Base-by-base conservation (phyloP, 805 yeast genomes). In the Candida palmyrensis region DNA sequence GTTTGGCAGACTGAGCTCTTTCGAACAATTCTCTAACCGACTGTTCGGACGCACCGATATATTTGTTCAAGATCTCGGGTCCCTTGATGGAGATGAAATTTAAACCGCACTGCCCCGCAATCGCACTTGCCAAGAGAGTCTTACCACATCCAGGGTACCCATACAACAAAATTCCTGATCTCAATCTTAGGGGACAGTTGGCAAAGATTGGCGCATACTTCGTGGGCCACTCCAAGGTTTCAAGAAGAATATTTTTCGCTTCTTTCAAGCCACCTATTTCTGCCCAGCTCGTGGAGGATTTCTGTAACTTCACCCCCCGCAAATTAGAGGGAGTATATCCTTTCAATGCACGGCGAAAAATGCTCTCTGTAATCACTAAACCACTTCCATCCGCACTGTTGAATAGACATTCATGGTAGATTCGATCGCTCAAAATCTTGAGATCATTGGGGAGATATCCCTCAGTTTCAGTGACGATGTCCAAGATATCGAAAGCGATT, bases 111-210 rank as follows among this genome's bases (percentile, higher is more conserved):
- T 89, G 92, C 1, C 87, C 80, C 2, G 96, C 95, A 32, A 90
- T 84, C 0, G 97, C 96, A 36, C 92, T 82, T 0, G 97, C 97
- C 25, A 90, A 57, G 40, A 89, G 66, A 0, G 97, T 90, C 57
- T 90, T 90, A 29, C 98, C 98, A 59, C 98, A 90, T 2, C 98
- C 98, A 0, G 98, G 97, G 52, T 86, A 90, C 0, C 98, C 98
- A 56, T 90, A 90, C 10, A 90, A 70, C 32, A 90, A 62, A 16
- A 90, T 76, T 32, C 98, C 98, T 0, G 96, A 86, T 47, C 97
- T 71, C 33, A 90, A 66, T 35, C 97, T 63, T 33, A 90, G 62
- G 0, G 97, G 95, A 48, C 95, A 86, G 40, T 77, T 77, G 12
- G 81, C 79, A 58, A 92, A 90, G n/a, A 90, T 86, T 5, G 97